Evolutionary conservation across 177 flowering plant genomes (phyloP).

Genomic region (Vitis hybrid): DNA sequence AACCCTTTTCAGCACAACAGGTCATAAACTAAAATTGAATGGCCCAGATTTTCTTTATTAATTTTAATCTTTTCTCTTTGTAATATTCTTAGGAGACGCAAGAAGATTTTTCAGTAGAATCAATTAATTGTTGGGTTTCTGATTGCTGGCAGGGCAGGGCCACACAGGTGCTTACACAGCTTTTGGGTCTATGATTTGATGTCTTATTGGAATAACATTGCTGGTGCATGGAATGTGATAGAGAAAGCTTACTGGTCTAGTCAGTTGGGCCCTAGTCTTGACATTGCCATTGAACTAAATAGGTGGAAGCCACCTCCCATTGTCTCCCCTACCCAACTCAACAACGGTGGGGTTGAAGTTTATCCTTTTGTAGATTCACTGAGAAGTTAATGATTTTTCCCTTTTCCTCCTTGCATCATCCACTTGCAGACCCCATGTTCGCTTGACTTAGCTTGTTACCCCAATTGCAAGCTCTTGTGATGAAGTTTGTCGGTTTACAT

Average conservation of each 20-base stretch:
- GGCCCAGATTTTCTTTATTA: too few species aligned
- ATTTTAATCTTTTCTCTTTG: too few species aligned
- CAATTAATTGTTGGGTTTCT: too few species aligned
- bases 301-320: conserved; percentile 21
- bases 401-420: background rate
- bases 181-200: too few species aligned
- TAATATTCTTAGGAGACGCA: too few species aligned
- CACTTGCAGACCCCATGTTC: conserved; percentile 10
- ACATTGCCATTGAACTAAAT: conserved; percentile 3
- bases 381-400: background rate
- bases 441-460: background rate
- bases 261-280: conserved; percentile 8
- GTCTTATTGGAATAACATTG: too few species aligned
- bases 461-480: background rate
- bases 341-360: conserved; percentile 13
- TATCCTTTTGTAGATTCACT: conserved; percentile 4
- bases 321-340: conserved; percentile 15
- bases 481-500: background rate
- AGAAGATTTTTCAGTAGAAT: too few species aligned
- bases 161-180: too few species aligned
- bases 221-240: background rate
- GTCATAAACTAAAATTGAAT: too few species aligned
- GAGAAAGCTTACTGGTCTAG: conserved; percentile 1
- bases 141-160: too few species aligned
- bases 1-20: too few species aligned